Evolutionary conservation across 495 filamentous ascomycete genomes (phyloP).

Genomic region (Neurospora discreta): DNA sequence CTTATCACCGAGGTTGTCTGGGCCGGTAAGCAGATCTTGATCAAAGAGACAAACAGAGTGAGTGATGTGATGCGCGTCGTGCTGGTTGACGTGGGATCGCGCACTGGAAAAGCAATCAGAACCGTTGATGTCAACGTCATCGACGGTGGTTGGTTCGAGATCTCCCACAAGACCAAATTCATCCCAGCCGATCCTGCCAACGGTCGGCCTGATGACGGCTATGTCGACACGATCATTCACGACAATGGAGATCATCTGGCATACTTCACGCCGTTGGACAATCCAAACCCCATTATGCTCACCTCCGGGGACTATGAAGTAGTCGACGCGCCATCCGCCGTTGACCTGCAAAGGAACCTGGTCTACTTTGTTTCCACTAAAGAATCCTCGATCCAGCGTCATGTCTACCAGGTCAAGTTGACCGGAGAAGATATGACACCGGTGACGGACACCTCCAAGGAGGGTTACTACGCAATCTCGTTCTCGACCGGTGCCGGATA

Average conservation of each 20-base stretch:
- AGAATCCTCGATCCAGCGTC: slow-evolving; percentile 75
- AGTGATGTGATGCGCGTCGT: slow-evolving; percentile 82
- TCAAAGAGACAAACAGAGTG: slow-evolving; percentile 88
- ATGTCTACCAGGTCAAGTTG: slow-evolving; percentile 74
- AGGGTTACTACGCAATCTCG: slow-evolving; percentile 76
- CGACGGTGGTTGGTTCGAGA: slow-evolving; percentile 96
- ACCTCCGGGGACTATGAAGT: slow-evolving; percentile 93
- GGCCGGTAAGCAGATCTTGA: slow-evolving; percentile 71
- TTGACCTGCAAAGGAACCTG: slow-evolving; percentile 73
- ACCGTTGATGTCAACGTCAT: slow-evolving; percentile 64
- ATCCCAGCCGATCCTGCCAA: slow-evolving; percentile 75
- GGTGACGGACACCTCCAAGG: slow-evolving; percentile 62
- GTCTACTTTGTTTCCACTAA: slow-evolving; percentile 89
- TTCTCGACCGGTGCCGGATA: slow-evolving; percentile 78
- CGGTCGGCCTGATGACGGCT: slow-evolving; percentile 72
- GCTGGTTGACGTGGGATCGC: slow-evolving; percentile 64
- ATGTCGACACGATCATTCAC: slow-evolving; percentile 83
- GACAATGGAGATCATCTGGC: slow-evolving; percentile 84
- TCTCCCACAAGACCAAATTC: slow-evolving; percentile 73
- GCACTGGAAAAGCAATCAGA: slow-evolving; percentile 70
- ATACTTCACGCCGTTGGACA: slow-evolving; percentile 89
- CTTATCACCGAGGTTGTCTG: slow-evolving; percentile 91
- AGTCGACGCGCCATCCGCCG: slow-evolving; percentile 71
- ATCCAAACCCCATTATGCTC: slow-evolving; percentile 65
- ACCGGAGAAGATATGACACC: slow-evolving; percentile 65